Evolutionary conservation across 1,284 basidiomycete genomes (phyloP), one percentile per base, ranked within the genome.

Genomic region (Puccinia brachypodii): DNA sequence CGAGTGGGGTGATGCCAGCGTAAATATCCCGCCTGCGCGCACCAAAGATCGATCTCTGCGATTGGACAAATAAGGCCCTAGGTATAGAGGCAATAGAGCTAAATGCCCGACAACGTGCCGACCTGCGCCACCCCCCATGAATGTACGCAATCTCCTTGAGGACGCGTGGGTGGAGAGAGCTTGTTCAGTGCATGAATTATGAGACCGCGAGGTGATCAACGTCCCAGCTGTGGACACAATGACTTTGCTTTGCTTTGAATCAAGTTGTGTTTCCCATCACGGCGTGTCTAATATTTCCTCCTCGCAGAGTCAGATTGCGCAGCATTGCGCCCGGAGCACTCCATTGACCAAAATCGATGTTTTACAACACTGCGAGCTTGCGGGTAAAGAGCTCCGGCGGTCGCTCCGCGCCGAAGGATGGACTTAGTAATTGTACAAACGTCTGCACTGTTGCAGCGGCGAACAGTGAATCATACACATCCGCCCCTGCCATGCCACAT

Each of bases 351-450:
- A 25, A 58, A 7, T 6, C 31, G 56, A 25, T 28, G 56, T 28
- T 58, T 58, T 28, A 25, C 4, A 28, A 28, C 56, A 4, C 31
- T 58, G 25, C 25, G 14, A 58, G 56, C 25, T 58, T 58, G 56
- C 56, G 56, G 56, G 50, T 53, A 86, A 85, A 0, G 83, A 83
- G 0, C 86, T 83, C 0, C 82, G 89, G 53, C 88, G 88, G 0
- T 28, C 82, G 1, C 87, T 90, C 0, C 88, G 86, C 83, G 84
- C 87, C 1, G 50, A 84, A 87, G 0, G 87, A 88, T 83, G 85
- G 62, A 6, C 31, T 25, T 40, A 14, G 19, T 16, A 16, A 33
- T 8, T 4, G 11, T 11, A 4, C 4, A 6, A 53, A 6, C 4
- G 50, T 19, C 14, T 4, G 4, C 9, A 7, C 50, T 14, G 50